A percentile compares a stretch with the other conserved stretches of the same genome.
These are phyloP conservation scores for Teratosphaeria nubilosa DNA, from an alignment of 2,329 filamentous ascomycete genomes.

Conservation along the genomic window DNA sequence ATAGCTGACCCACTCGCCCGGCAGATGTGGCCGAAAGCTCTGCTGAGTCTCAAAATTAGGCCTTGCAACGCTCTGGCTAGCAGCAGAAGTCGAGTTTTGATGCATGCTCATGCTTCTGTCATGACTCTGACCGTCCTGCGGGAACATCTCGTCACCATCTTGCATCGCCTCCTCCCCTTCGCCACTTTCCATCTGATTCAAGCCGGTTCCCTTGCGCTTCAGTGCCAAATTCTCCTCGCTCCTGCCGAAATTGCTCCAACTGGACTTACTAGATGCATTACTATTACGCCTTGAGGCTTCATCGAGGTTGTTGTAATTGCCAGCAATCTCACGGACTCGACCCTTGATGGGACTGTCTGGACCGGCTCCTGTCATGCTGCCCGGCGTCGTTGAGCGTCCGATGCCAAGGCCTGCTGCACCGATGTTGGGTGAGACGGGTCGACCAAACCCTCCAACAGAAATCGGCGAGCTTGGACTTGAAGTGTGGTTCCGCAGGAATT, in stretches of 20 bases:
- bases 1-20: constrained; percentile 45
- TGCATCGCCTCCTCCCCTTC: background rate
- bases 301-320: constrained; percentile 37
- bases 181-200: constrained; percentile 1
- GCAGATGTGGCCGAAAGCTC: constrained; percentile 42
- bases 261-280: constrained; percentile 31
- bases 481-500: constrained; percentile 19
- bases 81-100: background rate
- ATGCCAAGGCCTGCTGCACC: constrained; percentile 6
- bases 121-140: background rate
- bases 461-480: constrained; percentile 1
- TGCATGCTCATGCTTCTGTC: background rate
- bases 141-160: constrained; percentile 2
- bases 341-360: constrained; percentile 33
- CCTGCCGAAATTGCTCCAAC: constrained; percentile 27
- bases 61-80: constrained; percentile 1
- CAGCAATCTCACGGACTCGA: constrained; percentile 42
- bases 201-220: constrained; percentile 8
- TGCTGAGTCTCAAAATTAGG: constrained; percentile 14
- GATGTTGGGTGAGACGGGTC: constrained; percentile 5
- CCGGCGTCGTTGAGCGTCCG: constrained; percentile 6
- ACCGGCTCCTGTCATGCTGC: constrained; percentile 8
- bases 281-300: constrained; percentile 38
- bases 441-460: background rate
- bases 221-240: constrained; percentile 27